Evolutionary conservation across 2,329 filamentous ascomycete species (phyloP), one percentile per base, ranked within the genome.

Genomic region (Colletotrichum sp.): DNA sequence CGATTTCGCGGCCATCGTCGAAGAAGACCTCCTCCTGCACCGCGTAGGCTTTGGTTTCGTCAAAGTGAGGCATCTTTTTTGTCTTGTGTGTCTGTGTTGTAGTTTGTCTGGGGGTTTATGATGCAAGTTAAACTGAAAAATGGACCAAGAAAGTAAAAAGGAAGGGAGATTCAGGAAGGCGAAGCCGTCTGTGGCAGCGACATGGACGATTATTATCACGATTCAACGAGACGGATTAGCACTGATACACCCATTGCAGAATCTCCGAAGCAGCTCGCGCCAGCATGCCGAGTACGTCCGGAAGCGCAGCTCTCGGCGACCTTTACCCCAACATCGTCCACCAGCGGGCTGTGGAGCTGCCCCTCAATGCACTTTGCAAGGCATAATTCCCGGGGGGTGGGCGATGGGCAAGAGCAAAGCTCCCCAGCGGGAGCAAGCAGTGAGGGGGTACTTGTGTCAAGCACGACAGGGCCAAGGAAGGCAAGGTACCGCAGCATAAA

Each of bases 1-100:
- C 92, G 74, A 93, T 91, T 81, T 96, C 95, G 26, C 94, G 90
- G 21, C 94, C 94, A 82, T 95, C 94, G 79, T 95, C 91, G 77
- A 90, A 91, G 87, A 84, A 88, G 24, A 85, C 80, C 10, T 87
- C 85, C 63, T 84, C 85, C 77, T 88, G 86, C 59, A 83, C 81
- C 67, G 82, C 81, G 55, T 88, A 89, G 6, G 86, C 85, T 76
- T 85, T 84, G 26, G 81, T 81, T 16, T 83, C 69, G 73, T 85
- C 79, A 75, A 88, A 89, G 3, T 49, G 55, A 34, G 65, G 62
- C 69, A 77, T 70, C 55, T 62, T 65, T 24, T 16, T 18, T 32
- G 28, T 36, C 34, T 39, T 39, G 36, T 39, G 36, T 39, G 5
- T 36, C 34, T 36, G 3, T 36, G 49, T 36, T 44, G 15, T 4